Evolutionary conservation across 2,329 filamentous ascomycete genomes (phyloP).

Genomic region (Cladosporium velox): DNA sequence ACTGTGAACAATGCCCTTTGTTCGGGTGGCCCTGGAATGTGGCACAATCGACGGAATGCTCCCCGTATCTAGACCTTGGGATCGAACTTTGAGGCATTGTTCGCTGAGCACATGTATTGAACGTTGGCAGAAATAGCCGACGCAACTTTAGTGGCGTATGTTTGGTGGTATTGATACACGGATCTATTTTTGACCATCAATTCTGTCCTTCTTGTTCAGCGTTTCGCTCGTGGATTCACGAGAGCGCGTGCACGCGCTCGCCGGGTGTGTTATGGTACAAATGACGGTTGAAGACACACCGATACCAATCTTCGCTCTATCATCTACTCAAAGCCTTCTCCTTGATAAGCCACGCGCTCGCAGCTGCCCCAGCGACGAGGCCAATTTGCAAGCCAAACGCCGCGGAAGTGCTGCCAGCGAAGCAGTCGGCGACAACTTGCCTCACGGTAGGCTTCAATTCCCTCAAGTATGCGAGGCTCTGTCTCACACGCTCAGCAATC

Average conservation of each 20-base stretch:
- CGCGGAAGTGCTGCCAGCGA: constrained; percentile 58
- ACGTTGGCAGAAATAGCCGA: neutral
- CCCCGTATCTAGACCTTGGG: neutral
- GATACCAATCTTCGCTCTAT: neutral
- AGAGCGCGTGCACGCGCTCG: neutral
- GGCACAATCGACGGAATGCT: neutral
- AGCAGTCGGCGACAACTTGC: constrained; percentile 64
- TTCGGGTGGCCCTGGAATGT: neutral
- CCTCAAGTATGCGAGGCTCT: constrained; percentile 70
- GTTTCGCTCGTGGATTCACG: neutral
- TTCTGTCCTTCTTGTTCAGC: neutral
- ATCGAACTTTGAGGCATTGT: neutral
- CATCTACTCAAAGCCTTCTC: constrained; percentile 42
- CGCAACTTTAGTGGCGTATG: no score
- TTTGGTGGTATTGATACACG: neutral
- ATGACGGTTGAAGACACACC: neutral
- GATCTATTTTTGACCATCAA: neutral
- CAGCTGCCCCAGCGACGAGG: constrained; percentile 53
- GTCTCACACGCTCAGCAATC: constrained; percentile 69
- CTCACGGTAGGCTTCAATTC: constrained; percentile 62
- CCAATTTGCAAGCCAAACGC: constrained; percentile 54
- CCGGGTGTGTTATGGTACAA: neutral
- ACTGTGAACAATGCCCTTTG: neutral
- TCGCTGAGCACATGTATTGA: neutral
- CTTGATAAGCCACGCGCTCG: constrained; percentile 48